Percentiles rank a stretch among this genome's conserved stretches.
Conservation (phyloP, 768 basidiomycete species). For the Naganishia onofrii region DNA sequence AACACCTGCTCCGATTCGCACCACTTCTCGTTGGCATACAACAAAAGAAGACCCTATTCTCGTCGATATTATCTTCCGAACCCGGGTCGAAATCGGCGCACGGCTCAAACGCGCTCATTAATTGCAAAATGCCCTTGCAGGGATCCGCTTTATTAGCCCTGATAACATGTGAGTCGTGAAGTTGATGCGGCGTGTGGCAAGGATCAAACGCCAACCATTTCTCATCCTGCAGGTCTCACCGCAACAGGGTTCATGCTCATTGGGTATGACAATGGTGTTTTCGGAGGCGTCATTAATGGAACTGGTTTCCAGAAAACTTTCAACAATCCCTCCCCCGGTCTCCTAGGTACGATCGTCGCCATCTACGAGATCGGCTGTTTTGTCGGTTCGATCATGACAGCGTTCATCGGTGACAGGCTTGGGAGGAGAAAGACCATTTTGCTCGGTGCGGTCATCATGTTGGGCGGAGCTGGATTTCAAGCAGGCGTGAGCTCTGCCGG, state of each 20-base stretch:
- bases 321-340: conserved; percentile 31
- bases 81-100: too few relatives aligned
- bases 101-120: neutral
- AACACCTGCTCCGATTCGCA: too few relatives aligned
- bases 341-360: conserved; percentile 41
- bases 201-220: too few relatives aligned
- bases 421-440: conserved; percentile 34
- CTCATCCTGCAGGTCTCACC: conserved; percentile 1
- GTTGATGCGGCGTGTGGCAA: neutral
- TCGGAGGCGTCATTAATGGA: conserved; percentile 40
- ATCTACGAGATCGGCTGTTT: conserved; percentile 45
- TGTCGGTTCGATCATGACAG: conserved; percentile 38
- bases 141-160: conserved; percentile 1
- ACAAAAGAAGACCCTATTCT: too few relatives aligned
- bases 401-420: conserved; percentile 38
- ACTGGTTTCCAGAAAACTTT: conserved; percentile 29
- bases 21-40: too few relatives aligned
- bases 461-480: conserved; percentile 40
- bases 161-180: neutral
- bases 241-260: conserved; percentile 15
- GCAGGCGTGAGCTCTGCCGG: conserved; percentile 36
- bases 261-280: conserved; percentile 41
- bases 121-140: neutral
- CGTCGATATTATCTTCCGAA: too few relatives aligned
- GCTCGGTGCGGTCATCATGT: conserved; percentile 40